These are phyloP conservation scores for Neurospora sp. DNA, from an alignment of 495 filamentous ascomycete species.

Conservation along the genomic window DNA sequence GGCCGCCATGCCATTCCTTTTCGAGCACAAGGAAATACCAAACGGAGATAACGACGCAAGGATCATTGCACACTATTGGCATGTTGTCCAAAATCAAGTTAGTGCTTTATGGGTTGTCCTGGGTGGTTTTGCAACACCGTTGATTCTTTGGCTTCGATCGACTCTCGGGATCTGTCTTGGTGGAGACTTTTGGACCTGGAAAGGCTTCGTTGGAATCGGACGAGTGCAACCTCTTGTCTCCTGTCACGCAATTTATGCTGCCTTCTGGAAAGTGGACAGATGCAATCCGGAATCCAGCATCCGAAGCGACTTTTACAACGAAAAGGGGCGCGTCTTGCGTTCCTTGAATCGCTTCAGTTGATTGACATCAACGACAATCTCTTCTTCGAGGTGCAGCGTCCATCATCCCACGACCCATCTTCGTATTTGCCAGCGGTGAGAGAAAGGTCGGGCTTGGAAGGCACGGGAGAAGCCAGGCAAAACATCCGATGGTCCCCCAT, in stretches of 20 bases:
- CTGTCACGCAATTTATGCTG: not conserved
- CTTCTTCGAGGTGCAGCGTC: not conserved
- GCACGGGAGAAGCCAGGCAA: not conserved
- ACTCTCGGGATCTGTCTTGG: not conserved
- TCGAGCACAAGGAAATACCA: not conserved
- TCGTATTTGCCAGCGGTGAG: not conserved
- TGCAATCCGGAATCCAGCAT: not conserved
- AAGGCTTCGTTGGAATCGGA: not conserved
- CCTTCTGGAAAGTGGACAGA: not conserved
- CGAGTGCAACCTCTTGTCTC: not conserved
- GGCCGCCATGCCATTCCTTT: not conserved
- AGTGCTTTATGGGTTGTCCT: not conserved
- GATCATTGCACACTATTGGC: not conserved
- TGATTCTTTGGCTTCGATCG: not conserved
- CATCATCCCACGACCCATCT: not conserved
- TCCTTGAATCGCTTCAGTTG: not conserved
- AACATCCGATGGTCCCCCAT: not conserved
- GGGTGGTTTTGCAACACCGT: not conserved
- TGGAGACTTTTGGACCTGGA: not conserved
- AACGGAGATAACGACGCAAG: not conserved
- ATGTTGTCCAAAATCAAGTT: not conserved
- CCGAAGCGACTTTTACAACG: not conserved
- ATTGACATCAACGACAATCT: not conserved
- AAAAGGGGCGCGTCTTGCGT: not conserved
- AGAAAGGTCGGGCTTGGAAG: not conserved